Evolutionary conservation across 768 basidiomycete species (phyloP), one percentile per base, ranked within the genome.

Genomic region (Candolleomyces eurysporus): DNA sequence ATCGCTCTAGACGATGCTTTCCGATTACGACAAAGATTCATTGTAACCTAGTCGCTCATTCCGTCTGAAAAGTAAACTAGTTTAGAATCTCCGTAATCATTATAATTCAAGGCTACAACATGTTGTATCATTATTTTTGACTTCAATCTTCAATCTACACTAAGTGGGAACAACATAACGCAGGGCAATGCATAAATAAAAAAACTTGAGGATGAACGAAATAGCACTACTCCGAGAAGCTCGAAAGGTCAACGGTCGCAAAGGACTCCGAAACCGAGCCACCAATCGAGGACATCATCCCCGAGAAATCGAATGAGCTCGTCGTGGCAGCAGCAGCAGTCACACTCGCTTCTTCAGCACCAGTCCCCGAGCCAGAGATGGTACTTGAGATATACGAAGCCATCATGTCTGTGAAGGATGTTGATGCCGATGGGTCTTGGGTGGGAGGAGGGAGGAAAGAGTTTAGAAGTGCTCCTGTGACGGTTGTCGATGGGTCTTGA

Each of bases 21-120:
- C n/a, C n/a, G n/a, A n/a, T n/a, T n/a, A n/a, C n/a, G 30, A 50
- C 19, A 48, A 14, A 50, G 30, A 50, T 31, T 21, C 21, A 22
- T 50, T 16, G 16, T 13, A 46, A 46, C 45, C 49, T 21, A 50
- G n/a, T 22, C 30, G 22, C 7, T 31, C 30, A 42, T 39, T 13
- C 49, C 26, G n/a, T 50, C 13, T 13, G n/a, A 56, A 56, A 56
- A 56, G 54, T 56, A 56, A 42, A 5, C 31, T 56, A 56, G n/a
- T 36, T 36, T 56, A 14, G 40, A 19, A 32, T n/a, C 3, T 36
- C 26, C 36, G 52, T 53, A 53, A 53, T 53, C 19, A 32, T 3
- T 13, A 46, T 14, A 46, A 19, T 46, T 46, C 19, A 21, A 32
- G 11, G 17, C 54, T 32, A 32, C 32, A 32, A 32, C 9, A 32